These are phyloP conservation scores for Pythium apleroticum DNA, from an alignment of 352 stramenopile species.

Conservation along the genomic window DNA sequence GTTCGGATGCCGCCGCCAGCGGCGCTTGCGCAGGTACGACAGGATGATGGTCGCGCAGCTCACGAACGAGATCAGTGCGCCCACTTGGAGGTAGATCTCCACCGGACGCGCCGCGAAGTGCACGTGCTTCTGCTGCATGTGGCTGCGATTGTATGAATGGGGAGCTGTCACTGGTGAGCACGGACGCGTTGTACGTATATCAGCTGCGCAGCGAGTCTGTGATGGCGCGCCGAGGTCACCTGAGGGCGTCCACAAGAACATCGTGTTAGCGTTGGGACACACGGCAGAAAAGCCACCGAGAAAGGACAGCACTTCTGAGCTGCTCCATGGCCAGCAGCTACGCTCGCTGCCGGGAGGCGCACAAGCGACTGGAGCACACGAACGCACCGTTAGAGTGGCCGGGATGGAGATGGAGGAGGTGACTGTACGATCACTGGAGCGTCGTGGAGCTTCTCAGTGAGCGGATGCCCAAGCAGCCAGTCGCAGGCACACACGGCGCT, in stretches of 20 bases:
- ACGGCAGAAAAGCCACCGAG: not conserved
- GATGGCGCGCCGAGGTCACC: no score
- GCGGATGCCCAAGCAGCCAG: not conserved
- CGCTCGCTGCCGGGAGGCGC: not conserved
- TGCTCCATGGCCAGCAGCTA: not conserved
- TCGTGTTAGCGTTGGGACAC: not conserved
- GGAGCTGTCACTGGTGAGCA: no score
- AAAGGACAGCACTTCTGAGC: no score
- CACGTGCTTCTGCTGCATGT: not conserved
- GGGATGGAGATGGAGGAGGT: not conserved
- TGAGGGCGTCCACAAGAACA: not conserved
- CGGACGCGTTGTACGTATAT: no score
- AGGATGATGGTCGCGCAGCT: conserved; percentile 76
- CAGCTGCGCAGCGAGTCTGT: no score
- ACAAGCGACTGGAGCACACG: not conserved
- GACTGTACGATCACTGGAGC: not conserved
- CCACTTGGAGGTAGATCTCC: conserved; percentile 57
- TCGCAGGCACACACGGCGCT: not conserved
- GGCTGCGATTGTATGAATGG: not conserved
- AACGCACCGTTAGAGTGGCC: no score
- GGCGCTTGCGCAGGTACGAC: conserved; percentile 60
- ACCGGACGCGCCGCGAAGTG: conserved; percentile 26
- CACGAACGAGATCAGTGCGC: conserved; percentile 69
- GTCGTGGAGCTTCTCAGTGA: not conserved
- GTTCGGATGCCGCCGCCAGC: conserved; percentile 82